Conservation (phyloP, 805 yeast genomes). For the Wickerhamiella slavikovae region DNA sequence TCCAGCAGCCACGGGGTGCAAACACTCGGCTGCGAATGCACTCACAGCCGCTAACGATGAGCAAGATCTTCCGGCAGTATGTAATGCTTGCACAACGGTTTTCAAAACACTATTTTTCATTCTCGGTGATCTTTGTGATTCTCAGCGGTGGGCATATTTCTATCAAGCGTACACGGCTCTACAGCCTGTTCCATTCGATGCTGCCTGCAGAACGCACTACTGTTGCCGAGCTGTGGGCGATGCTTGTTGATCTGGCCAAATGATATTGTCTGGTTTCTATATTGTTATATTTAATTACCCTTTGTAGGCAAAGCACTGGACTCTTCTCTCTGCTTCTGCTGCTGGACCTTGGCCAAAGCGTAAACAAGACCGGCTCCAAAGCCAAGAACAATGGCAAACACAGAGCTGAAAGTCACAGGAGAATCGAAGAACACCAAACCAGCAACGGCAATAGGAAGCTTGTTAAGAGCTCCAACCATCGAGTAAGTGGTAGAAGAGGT, state of each 20-base stretch:
- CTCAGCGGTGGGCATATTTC: constrained; percentile 25
- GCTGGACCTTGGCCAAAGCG: constrained; percentile 88
- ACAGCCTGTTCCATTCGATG: constrained; percentile 30
- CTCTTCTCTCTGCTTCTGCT: constrained; percentile 25
- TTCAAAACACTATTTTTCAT: constrained; percentile 24
- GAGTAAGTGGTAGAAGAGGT: constrained; percentile 96
- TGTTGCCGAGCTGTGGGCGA: constrained; percentile 7
- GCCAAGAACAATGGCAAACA: constrained; percentile 79
- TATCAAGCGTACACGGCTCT: constrained; percentile 28
- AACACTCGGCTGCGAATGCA: constrained; percentile 12
- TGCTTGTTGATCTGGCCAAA: constrained; percentile 3
- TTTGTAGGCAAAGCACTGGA: constrained; percentile 9
- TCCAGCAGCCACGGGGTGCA: constrained; percentile 4
- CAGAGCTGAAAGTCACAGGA: constrained; percentile 79
- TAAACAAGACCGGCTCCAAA: constrained; percentile 90
- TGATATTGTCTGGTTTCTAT: background rate
- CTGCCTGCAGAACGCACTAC: constrained; percentile 25
- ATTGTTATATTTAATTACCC: background rate
- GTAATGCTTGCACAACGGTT: constrained; percentile 22
- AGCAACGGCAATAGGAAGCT: constrained; percentile 88
- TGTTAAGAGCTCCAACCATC: constrained; percentile 98
- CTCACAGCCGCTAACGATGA: constrained; percentile 26
- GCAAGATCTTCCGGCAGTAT: constrained; percentile 30
- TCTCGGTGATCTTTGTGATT: constrained; percentile 21
- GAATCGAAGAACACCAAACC: constrained; percentile 92